Base-by-base conservation (phyloP, 768 basidiomycete species). In the Amanita subjunquillea region DNA sequence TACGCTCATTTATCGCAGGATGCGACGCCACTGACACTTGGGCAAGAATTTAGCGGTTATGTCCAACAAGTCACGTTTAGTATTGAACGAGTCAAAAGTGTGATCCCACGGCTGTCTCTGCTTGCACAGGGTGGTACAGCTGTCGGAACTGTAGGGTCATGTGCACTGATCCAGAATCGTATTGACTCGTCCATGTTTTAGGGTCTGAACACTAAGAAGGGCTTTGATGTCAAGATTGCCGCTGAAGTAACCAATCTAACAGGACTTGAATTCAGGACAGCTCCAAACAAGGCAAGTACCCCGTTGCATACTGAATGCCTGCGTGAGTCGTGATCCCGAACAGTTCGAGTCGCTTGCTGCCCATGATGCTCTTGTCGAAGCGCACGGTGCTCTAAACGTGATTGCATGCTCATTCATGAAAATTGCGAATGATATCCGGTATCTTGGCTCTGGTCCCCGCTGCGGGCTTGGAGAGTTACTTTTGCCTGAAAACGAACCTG, bases 71-170 rank as follows among this genome's bases (percentile, higher is more conserved):
- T 98, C 52, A 74, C 84, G 17, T 93, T 95, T 67, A 90, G 88
- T 56, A 92, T 98, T 58, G 86, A 80, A 48, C 83, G 96, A 44
- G 76, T 91, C 48, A 80, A 87, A 64, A 82, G 71, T 53, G 83
- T 85, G 32, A 69, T 99, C 50, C 92, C 94, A 42, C 84, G 95
- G 44, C 65, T 98, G 58, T 88, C 86, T 65, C 71, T 83, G 61
- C 80, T 99, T 54, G 96, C 96, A 38, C 96, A 99, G 68, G 96
- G 96, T 60, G 96, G 96, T 45, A 99, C 96, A 37, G 96, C 96
- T 44, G 96, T 99, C 50, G 96, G 96, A 57, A 99, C 96, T 53
- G 93, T 92, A 59, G 67, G 87, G 69, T 15, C 55, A 48, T 27
- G 39, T 43, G 8, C 54, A 8, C 37, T 27, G n/a, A 32, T 40